Evolutionary conservation across 768 basidiomycete species (phyloP), one percentile per base, ranked within the genome.

Genomic region (Xerocomus brunneocitrinus): DNA sequence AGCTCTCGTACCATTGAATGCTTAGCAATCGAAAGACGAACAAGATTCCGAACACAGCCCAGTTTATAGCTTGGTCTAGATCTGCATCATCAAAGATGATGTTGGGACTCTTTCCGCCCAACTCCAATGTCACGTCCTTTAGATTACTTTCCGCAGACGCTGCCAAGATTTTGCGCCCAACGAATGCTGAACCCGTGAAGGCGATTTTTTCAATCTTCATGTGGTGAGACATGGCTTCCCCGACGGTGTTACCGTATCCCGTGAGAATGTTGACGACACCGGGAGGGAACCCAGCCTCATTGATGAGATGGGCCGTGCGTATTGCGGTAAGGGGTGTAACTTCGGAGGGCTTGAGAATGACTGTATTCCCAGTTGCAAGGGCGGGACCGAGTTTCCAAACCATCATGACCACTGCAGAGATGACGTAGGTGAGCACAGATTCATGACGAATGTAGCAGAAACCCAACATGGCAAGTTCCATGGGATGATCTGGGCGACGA

Each of bases 331-430:
- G 69, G 5, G 89, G 87, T 0, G 88, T 90, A 55, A 89, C 74
- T 61, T 91, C 89, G 1, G 89, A 90, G 7, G 89, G 84, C 73
- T 91, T 94, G 63, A 93, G 73, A 53, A 95, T 75, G 56, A 93
- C 75, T 3, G 80, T 73, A 70, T 91, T 91, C 43, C 91, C 91
- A 2, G 81, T 81, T 2, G 89, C 89, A 36, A 92, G 76, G 1
- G 89, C 88, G 8, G 89, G 88, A 0, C 72, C 87, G 51, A 88
- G 59, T 69, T 92, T 90, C 86, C 86, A 88, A 5, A 7, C 41
- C 41, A 42, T 42, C 41, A 42, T 42, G 25, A 42, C 4, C 25
- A 42, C 41, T 42, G 41, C 25, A 14, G 27, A 25, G 14, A 28
- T 16, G 22, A 24, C 39, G 4, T 38, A 3, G 25, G 41, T 42